phyloP scores from a whole-genome alignment of 2,329 filamentous ascomycete genomes.

The Cercospora sp. region DNA sequence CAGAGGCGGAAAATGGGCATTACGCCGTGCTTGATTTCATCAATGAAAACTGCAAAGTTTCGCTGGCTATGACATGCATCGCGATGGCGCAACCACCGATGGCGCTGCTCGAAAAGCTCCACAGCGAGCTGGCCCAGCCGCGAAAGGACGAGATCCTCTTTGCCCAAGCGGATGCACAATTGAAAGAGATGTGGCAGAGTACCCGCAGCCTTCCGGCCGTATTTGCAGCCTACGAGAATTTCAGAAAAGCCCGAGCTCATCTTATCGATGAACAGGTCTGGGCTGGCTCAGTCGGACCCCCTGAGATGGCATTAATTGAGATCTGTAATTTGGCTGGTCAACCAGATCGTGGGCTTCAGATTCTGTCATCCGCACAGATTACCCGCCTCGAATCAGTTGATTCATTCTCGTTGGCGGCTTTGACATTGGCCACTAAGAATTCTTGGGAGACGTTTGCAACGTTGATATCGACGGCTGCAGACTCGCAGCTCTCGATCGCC shows the following conservation, averaged over 20 bases:
- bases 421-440: constrained; percentile 15
- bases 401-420: constrained; percentile 17
- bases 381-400: neutral
- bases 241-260: neutral
- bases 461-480: neutral
- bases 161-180: neutral
- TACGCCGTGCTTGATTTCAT: neutral
- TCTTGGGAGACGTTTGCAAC: constrained; percentile 15
- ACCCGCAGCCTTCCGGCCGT: constrained; percentile 14
- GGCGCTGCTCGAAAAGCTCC: neutral
- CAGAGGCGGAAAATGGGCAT: neutral
- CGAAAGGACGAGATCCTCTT: neutral
- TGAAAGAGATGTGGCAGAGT: constrained; percentile 18
- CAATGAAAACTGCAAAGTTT: neutral
- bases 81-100: neutral
- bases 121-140: neutral
- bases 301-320: constrained; percentile 17
- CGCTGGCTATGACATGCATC: neutral
- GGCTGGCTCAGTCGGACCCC: neutral
- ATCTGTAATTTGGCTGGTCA: constrained; percentile 17
- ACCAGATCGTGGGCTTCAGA: constrained; percentile 13
- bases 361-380: constrained; percentile 3
- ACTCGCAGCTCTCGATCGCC: neutral
- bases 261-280: neutral
- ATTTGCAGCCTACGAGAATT: neutral